Evolutionary conservation across 352 stramenopile species (phyloP).

Genomic region (Pythium volutum): DNA sequence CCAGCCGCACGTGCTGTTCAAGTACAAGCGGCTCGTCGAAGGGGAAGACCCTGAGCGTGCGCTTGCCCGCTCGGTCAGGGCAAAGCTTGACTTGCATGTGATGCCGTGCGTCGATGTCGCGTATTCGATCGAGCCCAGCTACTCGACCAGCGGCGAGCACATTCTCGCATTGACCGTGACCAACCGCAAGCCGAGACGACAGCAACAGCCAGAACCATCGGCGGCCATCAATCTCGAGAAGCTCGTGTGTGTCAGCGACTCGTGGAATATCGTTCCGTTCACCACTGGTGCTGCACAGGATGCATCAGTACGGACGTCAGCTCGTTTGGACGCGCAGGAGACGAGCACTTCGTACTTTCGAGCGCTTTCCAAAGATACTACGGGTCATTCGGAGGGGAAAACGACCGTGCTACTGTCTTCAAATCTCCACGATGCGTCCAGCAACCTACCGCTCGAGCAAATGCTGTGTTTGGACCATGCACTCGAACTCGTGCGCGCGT

Average conservation of each 20-base stretch:
- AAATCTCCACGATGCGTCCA: neutral
- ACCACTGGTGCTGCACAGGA: neutral
- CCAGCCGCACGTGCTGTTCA: constrained; percentile 59
- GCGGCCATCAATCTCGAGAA: constrained; percentile 48
- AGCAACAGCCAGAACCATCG: constrained; percentile 1
- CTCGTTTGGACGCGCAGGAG: constrained; percentile 57
- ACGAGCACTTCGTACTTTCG: constrained; percentile 79
- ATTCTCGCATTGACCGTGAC: constrained; percentile 67
- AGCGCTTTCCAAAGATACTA: constrained; percentile 29
- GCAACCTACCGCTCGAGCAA: constrained; percentile 49
- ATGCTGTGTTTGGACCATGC: constrained; percentile 80
- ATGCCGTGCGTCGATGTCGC: constrained; percentile 56
- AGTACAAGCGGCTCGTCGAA: constrained; percentile 42
- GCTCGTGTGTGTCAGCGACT: constrained; percentile 58
- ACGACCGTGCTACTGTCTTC: neutral
- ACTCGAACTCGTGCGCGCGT: constrained; percentile 35
- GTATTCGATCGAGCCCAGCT: constrained; percentile 72
- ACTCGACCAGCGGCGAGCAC: constrained; percentile 58
- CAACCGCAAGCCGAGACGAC: constrained; percentile 41
- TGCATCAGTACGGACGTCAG: neutral
- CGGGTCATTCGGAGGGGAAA: neutral
- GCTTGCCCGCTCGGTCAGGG: constrained; percentile 37
- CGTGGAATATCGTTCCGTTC: constrained; percentile 60
- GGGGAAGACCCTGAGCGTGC: constrained; percentile 21
- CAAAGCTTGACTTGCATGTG: constrained; percentile 60